phyloP scores from a whole-genome alignment of 306 rosid genomes.

The Lathyrus tuberosus region DNA sequence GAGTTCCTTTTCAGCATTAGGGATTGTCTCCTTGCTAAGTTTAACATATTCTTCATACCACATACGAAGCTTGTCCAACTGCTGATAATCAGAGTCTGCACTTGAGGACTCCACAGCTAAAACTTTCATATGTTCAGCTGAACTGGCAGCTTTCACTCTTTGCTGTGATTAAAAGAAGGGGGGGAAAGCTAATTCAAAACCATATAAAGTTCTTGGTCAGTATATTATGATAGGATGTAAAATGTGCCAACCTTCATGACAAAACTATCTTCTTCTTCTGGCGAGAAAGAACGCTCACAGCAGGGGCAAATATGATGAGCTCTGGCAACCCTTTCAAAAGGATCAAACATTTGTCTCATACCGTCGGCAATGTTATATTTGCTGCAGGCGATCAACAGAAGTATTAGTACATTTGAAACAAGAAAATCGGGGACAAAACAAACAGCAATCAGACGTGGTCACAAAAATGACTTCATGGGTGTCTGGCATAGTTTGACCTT shows the following conservation, averaged over 20 bases:
- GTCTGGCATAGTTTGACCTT: conserved; percentile 56
- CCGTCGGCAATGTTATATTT: conserved; percentile 87
- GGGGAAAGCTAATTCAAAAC: conserved; percentile 38
- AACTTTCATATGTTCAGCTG: conserved; percentile 80
- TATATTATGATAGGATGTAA: conserved; percentile 35
- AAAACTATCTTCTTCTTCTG: conserved; percentile 92
- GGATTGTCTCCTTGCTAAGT: conserved; percentile 74
- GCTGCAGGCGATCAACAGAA: conserved; percentile 61
- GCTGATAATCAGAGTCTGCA: conserved; percentile 80
- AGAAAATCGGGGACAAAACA: conserved; percentile 7
- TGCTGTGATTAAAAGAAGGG: conserved; percentile 61
- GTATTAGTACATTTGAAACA: conserved; percentile 41
- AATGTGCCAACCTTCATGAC: conserved; percentile 74
- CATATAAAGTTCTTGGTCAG: conserved; percentile 14
- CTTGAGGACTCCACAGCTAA: conserved; percentile 70
- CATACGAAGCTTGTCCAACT: conserved; percentile 86
- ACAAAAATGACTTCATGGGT: conserved; percentile 31
- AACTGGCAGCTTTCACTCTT: conserved; percentile 79
- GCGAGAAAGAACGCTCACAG: conserved; percentile 89
- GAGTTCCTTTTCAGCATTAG: conserved; percentile 75
- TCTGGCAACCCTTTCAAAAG: conserved; percentile 92
- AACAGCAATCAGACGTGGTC: conserved; percentile 28
- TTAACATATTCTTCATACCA: conserved; percentile 84
- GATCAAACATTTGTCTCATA: conserved; percentile 95
- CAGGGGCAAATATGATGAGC: conserved; percentile 92